A percentile compares a stretch with the other conserved stretches of the same genome.
Conservation (phyloP, 768 basidiomycete species). For the Suillus discolor region DNA sequence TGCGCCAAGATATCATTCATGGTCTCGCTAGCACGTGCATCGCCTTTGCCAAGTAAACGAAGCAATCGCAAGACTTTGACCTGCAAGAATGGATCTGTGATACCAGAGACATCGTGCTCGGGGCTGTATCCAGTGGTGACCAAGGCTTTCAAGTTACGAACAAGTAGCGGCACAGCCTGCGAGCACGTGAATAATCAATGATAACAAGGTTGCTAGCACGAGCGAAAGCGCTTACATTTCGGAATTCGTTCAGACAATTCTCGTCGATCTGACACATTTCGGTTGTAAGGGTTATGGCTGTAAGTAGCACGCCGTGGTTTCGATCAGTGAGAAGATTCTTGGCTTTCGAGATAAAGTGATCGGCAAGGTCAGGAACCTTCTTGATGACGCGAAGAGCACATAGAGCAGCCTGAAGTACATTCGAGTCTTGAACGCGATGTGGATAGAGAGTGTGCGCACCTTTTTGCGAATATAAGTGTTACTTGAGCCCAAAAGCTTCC, state of each 20-base stretch:
- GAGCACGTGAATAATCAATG: constrained; percentile 12
- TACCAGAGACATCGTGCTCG: constrained; percentile 99
- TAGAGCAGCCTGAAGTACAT: constrained; percentile 74
- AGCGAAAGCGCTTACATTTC: constrained; percentile 61
- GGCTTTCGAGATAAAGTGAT: constrained; percentile 87
- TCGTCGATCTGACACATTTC: constrained; percentile 91
- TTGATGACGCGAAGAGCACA: constrained; percentile 94
- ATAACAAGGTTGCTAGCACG: background rate
- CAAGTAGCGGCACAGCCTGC: constrained; percentile 90
- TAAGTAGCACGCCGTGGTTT: constrained; percentile 93
- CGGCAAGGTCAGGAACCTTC: constrained; percentile 93
- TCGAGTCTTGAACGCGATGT: background rate
- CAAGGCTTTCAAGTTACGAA: constrained; percentile 92
- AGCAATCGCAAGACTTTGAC: constrained; percentile 91
- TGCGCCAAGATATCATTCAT: constrained; percentile 99
- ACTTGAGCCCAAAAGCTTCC: constrained; percentile 94
- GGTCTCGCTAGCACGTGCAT: constrained; percentile 84
- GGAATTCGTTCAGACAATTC: constrained; percentile 78
- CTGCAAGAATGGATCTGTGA: constrained; percentile 95
- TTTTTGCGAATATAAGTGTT: constrained; percentile 99
- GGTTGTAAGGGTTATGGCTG: constrained; percentile 92
- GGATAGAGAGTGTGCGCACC: constrained; percentile 45
- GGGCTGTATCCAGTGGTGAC: constrained; percentile 97
- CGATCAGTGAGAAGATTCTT: constrained; percentile 92
- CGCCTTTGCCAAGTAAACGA: constrained; percentile 84